Evolutionary conservation across 2,329 filamentous ascomycete genomes (phyloP).

Genomic region (Alternaria infectoria): DNA sequence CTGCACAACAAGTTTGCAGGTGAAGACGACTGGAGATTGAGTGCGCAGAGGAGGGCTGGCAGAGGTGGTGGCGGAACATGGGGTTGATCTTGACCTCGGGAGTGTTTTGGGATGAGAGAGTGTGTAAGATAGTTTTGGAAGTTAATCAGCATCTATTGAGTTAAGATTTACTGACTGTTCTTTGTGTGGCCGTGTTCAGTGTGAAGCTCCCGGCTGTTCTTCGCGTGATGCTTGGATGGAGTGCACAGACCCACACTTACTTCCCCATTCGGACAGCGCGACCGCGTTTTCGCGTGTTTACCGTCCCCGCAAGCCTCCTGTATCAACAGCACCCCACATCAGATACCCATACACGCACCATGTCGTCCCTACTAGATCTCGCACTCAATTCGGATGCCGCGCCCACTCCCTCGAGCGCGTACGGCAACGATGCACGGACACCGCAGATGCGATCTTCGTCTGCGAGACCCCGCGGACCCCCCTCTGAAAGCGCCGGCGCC

Average conservation of each 20-base stretch:
- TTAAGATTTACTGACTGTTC: background rate
- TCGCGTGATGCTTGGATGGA: background rate
- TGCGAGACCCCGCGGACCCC: conserved; percentile 61
- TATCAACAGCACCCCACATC: conserved; percentile 10
- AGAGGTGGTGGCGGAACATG: conserved; percentile 92
- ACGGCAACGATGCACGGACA: conserved; percentile 44
- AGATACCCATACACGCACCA: conserved; percentile 33
- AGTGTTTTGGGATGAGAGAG: background rate
- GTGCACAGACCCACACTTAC: conserved; percentile 22
- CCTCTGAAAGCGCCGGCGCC: conserved; percentile 58
- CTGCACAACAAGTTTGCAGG: conserved; percentile 90
- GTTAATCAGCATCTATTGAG: background rate
- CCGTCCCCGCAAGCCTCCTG: conserved; percentile 18
- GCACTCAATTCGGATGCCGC: conserved; percentile 57
- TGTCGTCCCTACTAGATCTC: conserved; percentile 61
- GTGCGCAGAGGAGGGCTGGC: conserved; percentile 83
- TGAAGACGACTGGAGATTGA: conserved; percentile 94
- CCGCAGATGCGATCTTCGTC: conserved; percentile 57
- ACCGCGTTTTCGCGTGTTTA: conserved; percentile 34
- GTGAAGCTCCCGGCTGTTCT: background rate
- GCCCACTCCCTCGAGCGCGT: conserved; percentile 46
- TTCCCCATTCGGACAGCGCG: conserved; percentile 26
- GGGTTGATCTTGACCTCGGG: conserved; percentile 62
- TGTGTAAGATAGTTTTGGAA: background rate
- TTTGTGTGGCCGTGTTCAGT: background rate